Percentiles rank a stretch among this genome's conserved stretches.
These are phyloP conservation scores for Aspergillus hiratsukae DNA, from an alignment of 2,329 filamentous ascomycete genomes.

Conservation along the genomic window DNA sequence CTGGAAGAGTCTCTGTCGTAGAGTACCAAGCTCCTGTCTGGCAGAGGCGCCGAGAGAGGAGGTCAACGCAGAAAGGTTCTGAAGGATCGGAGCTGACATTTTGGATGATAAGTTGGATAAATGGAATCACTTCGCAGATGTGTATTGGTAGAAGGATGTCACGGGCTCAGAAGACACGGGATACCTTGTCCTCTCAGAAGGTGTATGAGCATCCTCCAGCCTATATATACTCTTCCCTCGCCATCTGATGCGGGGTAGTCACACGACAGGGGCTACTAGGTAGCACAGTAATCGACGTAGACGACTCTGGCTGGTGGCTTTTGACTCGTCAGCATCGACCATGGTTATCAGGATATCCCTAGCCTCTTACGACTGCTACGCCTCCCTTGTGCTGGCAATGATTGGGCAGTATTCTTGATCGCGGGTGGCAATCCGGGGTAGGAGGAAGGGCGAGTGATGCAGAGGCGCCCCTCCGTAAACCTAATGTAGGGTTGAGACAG, in stretches of 20 bases:
- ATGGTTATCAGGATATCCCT: neutral
- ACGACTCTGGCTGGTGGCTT: neutral
- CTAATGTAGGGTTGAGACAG: neutral
- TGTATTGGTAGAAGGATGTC: neutral
- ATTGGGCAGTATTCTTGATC: neutral
- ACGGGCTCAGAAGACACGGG: neutral
- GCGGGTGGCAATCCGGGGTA: neutral
- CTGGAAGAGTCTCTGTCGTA: conserved; percentile 16
- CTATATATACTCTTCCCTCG: conserved; percentile 14
- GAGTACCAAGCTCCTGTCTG: conserved; percentile 13
- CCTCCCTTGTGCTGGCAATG: neutral
- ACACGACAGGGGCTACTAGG: conserved; percentile 6
- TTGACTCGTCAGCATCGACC: neutral
- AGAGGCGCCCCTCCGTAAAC: neutral
- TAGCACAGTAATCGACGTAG: neutral
- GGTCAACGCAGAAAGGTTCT: conserved; percentile 15
- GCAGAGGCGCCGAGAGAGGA: conserved; percentile 15
- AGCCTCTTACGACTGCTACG: neutral
- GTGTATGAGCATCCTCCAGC: conserved; percentile 8
- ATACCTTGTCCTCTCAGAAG: neutral
- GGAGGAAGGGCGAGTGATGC: neutral
- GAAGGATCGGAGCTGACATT: conserved; percentile 20
- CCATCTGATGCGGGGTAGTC: conserved; percentile 20
- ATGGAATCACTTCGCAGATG: neutral
- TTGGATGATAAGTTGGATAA: neutral